A percentile compares a stretch with the other conserved stretches of the same genome.
These are phyloP conservation scores for Auricularia cornea DNA, from an alignment of 768 basidiomycete species.

Conservation along the genomic window DNA sequence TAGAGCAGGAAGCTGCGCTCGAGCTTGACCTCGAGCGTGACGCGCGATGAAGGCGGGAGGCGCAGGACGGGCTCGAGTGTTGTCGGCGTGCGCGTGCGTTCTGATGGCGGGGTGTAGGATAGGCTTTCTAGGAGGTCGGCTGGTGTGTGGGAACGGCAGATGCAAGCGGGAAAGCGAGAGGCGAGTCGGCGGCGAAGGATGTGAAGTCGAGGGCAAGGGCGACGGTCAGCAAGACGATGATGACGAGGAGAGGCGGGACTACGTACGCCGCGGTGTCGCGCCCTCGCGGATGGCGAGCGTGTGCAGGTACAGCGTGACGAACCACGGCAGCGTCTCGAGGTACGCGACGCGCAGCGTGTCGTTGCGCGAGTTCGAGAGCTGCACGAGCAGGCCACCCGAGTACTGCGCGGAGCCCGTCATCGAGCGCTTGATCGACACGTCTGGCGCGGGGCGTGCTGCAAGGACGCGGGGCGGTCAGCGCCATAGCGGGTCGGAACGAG, in stretches of 20 bases:
- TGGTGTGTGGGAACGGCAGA: too few relatives aligned
- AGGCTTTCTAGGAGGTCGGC: neutral
- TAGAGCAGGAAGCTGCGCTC: constrained; percentile 83
- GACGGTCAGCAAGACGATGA: neutral
- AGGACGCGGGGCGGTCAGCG: constrained; percentile 22
- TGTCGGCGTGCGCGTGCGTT: constrained; percentile 49
- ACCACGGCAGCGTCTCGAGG: constrained; percentile 91
- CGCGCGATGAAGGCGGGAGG: constrained; percentile 58
- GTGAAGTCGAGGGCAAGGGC: too few relatives aligned
- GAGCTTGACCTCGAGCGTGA: constrained; percentile 64
- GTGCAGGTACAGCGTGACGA: constrained; percentile 80
- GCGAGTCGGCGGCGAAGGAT: too few relatives aligned
- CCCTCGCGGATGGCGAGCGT: constrained; percentile 51
- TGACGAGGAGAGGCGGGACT: neutral
- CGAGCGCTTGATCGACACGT: constrained; percentile 50
- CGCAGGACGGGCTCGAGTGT: constrained; percentile 62
- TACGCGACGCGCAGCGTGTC: constrained; percentile 48
- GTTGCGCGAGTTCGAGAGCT: constrained; percentile 51
- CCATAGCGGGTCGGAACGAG: constrained; percentile 37
- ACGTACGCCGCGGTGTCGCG: constrained; percentile 40
- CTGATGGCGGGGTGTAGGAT: neutral
- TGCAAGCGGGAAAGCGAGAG: too few relatives aligned
- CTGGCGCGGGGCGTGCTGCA: neutral
- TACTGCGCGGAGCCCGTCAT: constrained; percentile 71
- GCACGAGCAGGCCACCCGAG: constrained; percentile 60